Evolutionary conservation across 257 asterid genomes (phyloP).

Genomic region (Salvia hispanica): DNA sequence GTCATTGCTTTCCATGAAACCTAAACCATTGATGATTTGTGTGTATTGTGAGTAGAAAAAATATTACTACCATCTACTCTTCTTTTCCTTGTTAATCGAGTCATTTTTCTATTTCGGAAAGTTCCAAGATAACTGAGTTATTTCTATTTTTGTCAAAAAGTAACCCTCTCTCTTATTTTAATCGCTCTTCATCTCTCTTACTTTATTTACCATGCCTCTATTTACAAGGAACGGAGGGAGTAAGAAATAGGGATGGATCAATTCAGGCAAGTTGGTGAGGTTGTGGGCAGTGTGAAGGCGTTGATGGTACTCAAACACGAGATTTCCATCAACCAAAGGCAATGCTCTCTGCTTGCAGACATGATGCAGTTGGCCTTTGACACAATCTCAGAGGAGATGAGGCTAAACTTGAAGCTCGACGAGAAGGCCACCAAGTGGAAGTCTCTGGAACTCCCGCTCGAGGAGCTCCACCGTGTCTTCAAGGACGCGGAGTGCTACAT

Average conservation of each 20-base stretch:
- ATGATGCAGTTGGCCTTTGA: slow-evolving; percentile 63
- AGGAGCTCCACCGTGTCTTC: slow-evolving; percentile 65
- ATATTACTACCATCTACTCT: slow-evolving; percentile 12
- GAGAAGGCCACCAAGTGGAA: slow-evolving; percentile 76
- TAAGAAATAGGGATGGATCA: slow-evolving; percentile 59
- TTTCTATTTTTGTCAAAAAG: too few relatives aligned
- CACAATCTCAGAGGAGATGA: slow-evolving; percentile 63
- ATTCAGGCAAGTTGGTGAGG: slow-evolving; percentile 83
- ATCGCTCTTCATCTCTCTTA: too few relatives aligned
- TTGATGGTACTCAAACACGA: slow-evolving; percentile 79
- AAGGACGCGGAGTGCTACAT: slow-evolving; percentile 72
- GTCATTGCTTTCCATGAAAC: slow-evolving; percentile 27
- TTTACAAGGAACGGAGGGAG: too few relatives aligned
- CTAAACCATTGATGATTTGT: too few relatives aligned
- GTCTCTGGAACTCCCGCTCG: slow-evolving; percentile 76
- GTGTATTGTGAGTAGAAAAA: too few relatives aligned
- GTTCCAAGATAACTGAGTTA: too few relatives aligned
- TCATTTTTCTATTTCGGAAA: too few relatives aligned
- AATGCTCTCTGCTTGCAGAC: slow-evolving; percentile 70
- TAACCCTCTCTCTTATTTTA: too few relatives aligned
- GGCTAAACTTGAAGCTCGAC: slow-evolving; percentile 56
- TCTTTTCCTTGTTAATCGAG: too few relatives aligned
- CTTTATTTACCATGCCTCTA: too few relatives aligned
- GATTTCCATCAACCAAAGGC: slow-evolving; percentile 70
- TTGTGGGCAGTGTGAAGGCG: slow-evolving; percentile 72